phyloP scores from a whole-genome alignment of 2,329 filamentous ascomycete genomes.

The Tothia fuscella region DNA sequence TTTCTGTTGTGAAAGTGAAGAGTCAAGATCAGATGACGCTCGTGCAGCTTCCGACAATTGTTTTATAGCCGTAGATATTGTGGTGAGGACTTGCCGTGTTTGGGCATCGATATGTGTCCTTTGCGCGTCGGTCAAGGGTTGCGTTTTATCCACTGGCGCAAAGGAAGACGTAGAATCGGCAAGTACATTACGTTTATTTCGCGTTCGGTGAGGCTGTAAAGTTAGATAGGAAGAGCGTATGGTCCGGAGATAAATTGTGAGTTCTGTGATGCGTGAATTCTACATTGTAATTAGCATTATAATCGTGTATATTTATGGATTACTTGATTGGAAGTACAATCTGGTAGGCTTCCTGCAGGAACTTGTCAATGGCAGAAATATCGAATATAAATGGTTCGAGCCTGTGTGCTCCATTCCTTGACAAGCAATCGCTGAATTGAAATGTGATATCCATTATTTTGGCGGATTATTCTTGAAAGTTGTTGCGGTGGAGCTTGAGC shows the following conservation, averaged over 20 bases:
- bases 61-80: slow-evolving; percentile 71
- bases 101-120: slow-evolving; percentile 79
- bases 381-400: slow-evolving; percentile 18
- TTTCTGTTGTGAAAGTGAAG: slow-evolving; percentile 59
- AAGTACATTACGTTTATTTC: slow-evolving; percentile 21
- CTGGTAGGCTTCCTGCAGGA: slow-evolving; percentile 84
- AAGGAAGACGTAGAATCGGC: slow-evolving; percentile 51
- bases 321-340: slow-evolving; percentile 65
- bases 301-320: too few relatives aligned
- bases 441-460: slow-evolving; percentile 8
- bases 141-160: slow-evolving; percentile 56
- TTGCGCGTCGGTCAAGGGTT: slow-evolving; percentile 64
- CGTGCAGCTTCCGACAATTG: slow-evolving; percentile 72
- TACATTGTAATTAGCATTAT: slow-evolving; percentile 29
- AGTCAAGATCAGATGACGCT: slow-evolving; percentile 64
- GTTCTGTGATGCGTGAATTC: slow-evolving; percentile 74
- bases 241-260: slow-evolving; percentile 66
- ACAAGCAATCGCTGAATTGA: background rate
- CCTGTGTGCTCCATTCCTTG: background rate
- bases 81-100: slow-evolving; percentile 72
- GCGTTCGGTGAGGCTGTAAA: slow-evolving; percentile 51
- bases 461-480: background rate
- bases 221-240: slow-evolving; percentile 89
- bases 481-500: background rate
- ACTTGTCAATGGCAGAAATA: slow-evolving; percentile 55